A percentile compares a stretch with the other conserved stretches of the same genome.
Evolutionary conservation across 2,329 filamentous ascomycete genomes (phyloP).

Genomic region (Colletotrichum gloeosporioides): DNA sequence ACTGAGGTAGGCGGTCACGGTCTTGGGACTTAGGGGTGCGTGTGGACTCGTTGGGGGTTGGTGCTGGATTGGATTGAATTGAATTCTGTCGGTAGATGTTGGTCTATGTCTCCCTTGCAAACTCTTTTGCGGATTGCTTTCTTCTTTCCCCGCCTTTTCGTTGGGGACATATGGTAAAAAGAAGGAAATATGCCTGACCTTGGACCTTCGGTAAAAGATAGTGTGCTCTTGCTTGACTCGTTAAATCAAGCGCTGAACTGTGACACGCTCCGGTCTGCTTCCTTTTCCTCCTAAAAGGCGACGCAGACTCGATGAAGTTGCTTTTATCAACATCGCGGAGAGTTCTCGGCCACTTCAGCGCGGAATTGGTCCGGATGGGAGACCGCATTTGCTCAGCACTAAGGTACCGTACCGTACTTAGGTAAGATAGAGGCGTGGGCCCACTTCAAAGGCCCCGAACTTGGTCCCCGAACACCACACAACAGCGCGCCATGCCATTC

Average conservation of each 20-base stretch:
- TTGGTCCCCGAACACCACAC: not conserved
- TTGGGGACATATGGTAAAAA: not conserved
- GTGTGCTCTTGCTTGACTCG: not conserved
- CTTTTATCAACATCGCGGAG: slow-evolving; percentile 2
- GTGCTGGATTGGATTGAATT: not conserved
- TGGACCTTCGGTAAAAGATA: not conserved
- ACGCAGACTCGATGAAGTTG: not conserved
- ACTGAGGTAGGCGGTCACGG: not conserved
- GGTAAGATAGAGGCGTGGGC: not conserved
- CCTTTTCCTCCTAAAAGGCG: not conserved
- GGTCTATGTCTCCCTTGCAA: not conserved
- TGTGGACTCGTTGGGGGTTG: not conserved
- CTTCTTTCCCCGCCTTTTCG: slow-evolving; percentile 18
- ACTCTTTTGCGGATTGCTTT: slow-evolving; percentile 22
- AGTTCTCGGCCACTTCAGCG: slow-evolving; percentile 13
- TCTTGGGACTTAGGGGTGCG: not conserved
- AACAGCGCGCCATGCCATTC: not conserved
- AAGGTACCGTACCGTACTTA: not conserved
- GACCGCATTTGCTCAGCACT: not conserved
- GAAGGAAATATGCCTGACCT: not conserved
- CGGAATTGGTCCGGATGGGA: not conserved
- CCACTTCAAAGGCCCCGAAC: not conserved
- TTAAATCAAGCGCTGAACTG: not conserved
- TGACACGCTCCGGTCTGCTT: not conserved
- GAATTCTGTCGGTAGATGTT: not conserved